Percentiles rank a stretch among this genome's conserved stretches.
Evolutionary conservation across 805 yeast species (phyloP).

Genomic region (Diddensiella caesifluorescens): DNA sequence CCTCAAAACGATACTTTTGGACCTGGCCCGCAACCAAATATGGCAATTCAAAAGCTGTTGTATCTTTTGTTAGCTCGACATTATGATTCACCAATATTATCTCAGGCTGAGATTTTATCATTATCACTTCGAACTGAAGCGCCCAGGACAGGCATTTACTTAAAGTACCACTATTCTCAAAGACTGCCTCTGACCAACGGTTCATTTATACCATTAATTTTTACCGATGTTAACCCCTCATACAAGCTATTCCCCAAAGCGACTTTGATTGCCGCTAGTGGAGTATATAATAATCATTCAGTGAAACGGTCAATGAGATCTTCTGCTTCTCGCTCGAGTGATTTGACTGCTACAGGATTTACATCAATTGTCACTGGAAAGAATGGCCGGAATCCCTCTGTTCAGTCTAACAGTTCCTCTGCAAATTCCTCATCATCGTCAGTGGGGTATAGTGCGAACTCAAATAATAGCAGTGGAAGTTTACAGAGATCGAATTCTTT

Average conservation of each 20-base stretch:
- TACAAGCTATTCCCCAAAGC: conserved; percentile 53
- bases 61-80: conserved; percentile 44
- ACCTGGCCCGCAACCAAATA: conserved; percentile 26
- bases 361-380: not conserved
- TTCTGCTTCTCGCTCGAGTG: conserved; percentile 7
- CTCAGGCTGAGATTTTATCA: conserved; percentile 50
- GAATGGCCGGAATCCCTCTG: not conserved
- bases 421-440: conserved; percentile 11
- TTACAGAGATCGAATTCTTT: conserved; percentile 33
- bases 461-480: not conserved
- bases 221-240: conserved; percentile 50
- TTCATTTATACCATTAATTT: conserved; percentile 58
- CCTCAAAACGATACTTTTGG: conserved; percentile 38
- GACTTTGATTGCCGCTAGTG: conserved; percentile 51
- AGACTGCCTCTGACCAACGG: conserved; percentile 58
- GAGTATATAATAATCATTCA: conserved; percentile 26
- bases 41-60: conserved; percentile 38
- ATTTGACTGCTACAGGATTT: not conserved
- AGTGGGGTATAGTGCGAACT: not conserved
- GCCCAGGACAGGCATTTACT: conserved; percentile 43
- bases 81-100: conserved; percentile 23
- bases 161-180: conserved; percentile 40
- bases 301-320: conserved; percentile 8
- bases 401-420: conserved; percentile 1
- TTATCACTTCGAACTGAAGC: conserved; percentile 64